Percentiles rank a stretch among this genome's conserved stretches.
phyloP scores from a whole-genome alignment of 2,329 filamentous ascomycete genomes.

The Didymellaceae sp. region DNA sequence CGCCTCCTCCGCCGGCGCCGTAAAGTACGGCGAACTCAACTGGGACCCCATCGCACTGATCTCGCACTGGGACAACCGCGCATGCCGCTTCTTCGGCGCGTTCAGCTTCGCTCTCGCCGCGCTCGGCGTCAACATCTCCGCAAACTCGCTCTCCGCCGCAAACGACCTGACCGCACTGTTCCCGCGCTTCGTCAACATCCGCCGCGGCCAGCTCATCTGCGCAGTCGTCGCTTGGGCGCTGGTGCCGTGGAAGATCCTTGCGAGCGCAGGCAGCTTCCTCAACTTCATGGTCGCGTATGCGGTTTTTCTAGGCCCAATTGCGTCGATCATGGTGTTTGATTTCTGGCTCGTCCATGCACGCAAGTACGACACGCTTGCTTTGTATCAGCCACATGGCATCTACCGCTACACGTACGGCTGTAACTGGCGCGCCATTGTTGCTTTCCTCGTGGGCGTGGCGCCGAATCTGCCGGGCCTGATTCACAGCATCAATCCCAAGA shows the following conservation, averaged over 20 bases:
- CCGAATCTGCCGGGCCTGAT: slow-evolving; percentile 65
- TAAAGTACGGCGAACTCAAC: slow-evolving; percentile 56
- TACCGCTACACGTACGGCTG: slow-evolving; percentile 61
- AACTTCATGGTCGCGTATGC: slow-evolving; percentile 72
- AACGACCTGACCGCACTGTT: slow-evolving; percentile 62
- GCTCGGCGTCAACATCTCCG: slow-evolving; percentile 61
- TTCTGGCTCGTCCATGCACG: slow-evolving; percentile 63
- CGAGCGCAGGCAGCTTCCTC: slow-evolving; percentile 50
- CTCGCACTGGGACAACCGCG: slow-evolving; percentile 47
- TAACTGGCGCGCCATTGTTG: slow-evolving; percentile 66
- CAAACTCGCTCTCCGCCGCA: slow-evolving; percentile 60
- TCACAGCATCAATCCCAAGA: slow-evolving; percentile 49
- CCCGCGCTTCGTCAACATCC: slow-evolving; percentile 61
- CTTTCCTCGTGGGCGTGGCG: slow-evolving; percentile 63
- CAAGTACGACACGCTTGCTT: slow-evolving; percentile 59
- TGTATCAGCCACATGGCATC: slow-evolving; percentile 58
- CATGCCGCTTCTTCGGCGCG: slow-evolving; percentile 51
- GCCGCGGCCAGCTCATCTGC: slow-evolving; percentile 56
- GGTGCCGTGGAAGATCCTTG: slow-evolving; percentile 57
- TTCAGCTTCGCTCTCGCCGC: slow-evolving; percentile 57
- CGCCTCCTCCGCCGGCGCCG: slow-evolving; percentile 61
- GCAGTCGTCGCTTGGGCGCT: slow-evolving; percentile 53
- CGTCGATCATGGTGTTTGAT: slow-evolving; percentile 65
- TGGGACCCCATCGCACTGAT: slow-evolving; percentile 55
- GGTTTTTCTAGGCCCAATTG: slow-evolving; percentile 70